A percentile compares a stretch with the other conserved stretches of the same genome.
These are phyloP conservation scores for Chlorella sp. DNA, from an alignment of 139 green algal species.

Conservation along the genomic window DNA sequence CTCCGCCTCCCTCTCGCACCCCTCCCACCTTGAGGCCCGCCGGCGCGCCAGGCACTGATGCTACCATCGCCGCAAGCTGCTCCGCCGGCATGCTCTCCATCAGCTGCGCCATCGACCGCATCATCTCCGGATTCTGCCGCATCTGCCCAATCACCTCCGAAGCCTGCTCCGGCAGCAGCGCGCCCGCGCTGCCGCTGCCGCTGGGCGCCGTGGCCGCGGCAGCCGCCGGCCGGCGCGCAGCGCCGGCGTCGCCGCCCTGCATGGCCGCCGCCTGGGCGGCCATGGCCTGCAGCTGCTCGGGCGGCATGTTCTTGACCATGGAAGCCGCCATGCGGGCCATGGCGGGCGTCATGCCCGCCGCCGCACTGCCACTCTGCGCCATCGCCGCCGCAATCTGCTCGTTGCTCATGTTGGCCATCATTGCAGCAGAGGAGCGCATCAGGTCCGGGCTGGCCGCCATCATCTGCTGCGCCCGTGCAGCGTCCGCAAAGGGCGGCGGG, in stretches of 20 bases:
- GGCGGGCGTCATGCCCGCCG: slow-evolving; percentile 19
- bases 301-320: slow-evolving; percentile 21
- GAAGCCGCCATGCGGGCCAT: slow-evolving; percentile 21
- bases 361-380: slow-evolving; percentile 5
- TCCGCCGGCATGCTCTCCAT: slow-evolving; percentile 41
- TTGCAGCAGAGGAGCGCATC: slow-evolving; percentile 1
- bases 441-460: slow-evolving; percentile 24
- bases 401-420: slow-evolving; percentile 23
- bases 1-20: neutral
- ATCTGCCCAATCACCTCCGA: slow-evolving; percentile 1
- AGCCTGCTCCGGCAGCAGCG: neutral
- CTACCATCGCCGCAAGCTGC: slow-evolving; percentile 39
- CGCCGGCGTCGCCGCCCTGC: neutral
- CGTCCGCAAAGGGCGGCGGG: neutral
- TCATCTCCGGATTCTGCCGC: slow-evolving; percentile 20
- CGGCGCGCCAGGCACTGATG: slow-evolving; percentile 21
- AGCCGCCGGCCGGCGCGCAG: neutral
- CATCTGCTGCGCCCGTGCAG: slow-evolving; percentile 7
- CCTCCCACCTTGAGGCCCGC: slow-evolving; percentile 23
- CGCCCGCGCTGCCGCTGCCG: neutral
- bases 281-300: slow-evolving; percentile 17
- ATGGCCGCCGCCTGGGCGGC: neutral
- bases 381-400: slow-evolving; percentile 19
- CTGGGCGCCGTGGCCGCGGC: neutral
- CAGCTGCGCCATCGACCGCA: slow-evolving; percentile 36